Evolutionary conservation across 345 rosid genomes (phyloP).

Genomic region (Gossypium stocksii): DNA sequence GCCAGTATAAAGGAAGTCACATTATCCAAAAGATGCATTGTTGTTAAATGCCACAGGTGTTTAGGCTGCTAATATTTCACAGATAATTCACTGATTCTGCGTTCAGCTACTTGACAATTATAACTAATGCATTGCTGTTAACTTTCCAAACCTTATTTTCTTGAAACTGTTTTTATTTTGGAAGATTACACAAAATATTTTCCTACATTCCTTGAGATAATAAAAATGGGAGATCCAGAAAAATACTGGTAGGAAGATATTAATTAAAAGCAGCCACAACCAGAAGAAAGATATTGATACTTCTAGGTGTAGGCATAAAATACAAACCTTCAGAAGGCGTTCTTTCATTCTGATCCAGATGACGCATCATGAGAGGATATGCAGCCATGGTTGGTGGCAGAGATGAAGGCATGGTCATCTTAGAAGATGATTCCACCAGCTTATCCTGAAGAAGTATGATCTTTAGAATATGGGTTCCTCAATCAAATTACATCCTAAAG

Average conservation of each 20-base stretch:
- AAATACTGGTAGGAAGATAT: not conserved
- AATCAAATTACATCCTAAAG: constrained; percentile 38
- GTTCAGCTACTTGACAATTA: not conserved
- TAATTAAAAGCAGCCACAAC: not conserved
- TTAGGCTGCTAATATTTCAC: too few relatives aligned
- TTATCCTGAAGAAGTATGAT: constrained; percentile 62
- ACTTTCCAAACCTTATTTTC: not conserved
- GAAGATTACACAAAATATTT: not conserved
- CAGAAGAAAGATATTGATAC: not conserved
- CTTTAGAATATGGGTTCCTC: constrained; percentile 44
- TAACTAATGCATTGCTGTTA: not conserved
- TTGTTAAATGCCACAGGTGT: too few relatives aligned
- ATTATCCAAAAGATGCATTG: not conserved
- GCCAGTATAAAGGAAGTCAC: not conserved
- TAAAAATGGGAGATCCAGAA: not conserved
- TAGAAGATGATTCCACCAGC: constrained; percentile 55
- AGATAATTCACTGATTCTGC: too few relatives aligned
- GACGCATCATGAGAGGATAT: constrained; percentile 46
- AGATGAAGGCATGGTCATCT: constrained; percentile 41
- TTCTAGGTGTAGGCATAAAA: not conserved
- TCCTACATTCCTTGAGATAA: not conserved
- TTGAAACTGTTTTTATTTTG: not conserved
- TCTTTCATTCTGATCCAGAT: constrained; percentile 37
- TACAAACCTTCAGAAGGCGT: constrained; percentile 52
- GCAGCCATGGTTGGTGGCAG: constrained; percentile 44